phyloP scores from a whole-genome alignment of 1,284 basidiomycete species.

The Tilletiopsis washingtonensis region DNA sequence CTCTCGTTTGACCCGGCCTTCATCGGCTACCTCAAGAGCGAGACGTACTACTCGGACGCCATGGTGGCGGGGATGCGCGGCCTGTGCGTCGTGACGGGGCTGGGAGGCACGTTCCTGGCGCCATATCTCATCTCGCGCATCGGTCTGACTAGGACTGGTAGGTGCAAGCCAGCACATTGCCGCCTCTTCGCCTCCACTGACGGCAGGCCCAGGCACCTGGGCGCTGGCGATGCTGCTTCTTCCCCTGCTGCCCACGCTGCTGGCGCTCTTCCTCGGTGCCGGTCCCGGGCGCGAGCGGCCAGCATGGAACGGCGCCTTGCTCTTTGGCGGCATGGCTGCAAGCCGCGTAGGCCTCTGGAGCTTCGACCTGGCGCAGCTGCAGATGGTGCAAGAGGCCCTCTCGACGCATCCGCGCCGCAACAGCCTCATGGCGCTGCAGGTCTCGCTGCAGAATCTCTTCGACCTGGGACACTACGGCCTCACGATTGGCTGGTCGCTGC shows the following conservation, averaged over 20 bases:
- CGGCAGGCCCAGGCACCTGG: too few relatives aligned
- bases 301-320: slow-evolving; percentile 24
- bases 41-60: slow-evolving; percentile 48
- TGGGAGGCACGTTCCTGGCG: slow-evolving; percentile 52
- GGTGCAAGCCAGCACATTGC: too few relatives aligned
- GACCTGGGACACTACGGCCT: slow-evolving; percentile 29
- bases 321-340: slow-evolving; percentile 51
- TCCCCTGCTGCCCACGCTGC: slow-evolving; percentile 18
- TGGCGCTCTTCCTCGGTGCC: slow-evolving; percentile 20
- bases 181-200: too few relatives aligned
- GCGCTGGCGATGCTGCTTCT: slow-evolving; percentile 22
- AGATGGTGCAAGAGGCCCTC: slow-evolving; percentile 44
- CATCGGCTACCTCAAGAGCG: slow-evolving; percentile 37
- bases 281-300: slow-evolving; percentile 11
- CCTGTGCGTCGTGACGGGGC: slow-evolving; percentile 51
- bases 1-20: slow-evolving; percentile 46
- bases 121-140: slow-evolving; percentile 50
- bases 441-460: slow-evolving; percentile 20
- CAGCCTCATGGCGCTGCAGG: slow-evolving; percentile 28
- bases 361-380: slow-evolving; percentile 55
- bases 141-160: slow-evolving; percentile 52
- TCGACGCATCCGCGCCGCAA: slow-evolving; percentile 21
- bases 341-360: slow-evolving; percentile 55
- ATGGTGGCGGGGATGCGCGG: slow-evolving; percentile 57
- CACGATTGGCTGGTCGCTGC: slow-evolving; percentile 25